Conservation (phyloP, 768 basidiomycete genomes). For the Hypholoma sublateritium region DNA sequence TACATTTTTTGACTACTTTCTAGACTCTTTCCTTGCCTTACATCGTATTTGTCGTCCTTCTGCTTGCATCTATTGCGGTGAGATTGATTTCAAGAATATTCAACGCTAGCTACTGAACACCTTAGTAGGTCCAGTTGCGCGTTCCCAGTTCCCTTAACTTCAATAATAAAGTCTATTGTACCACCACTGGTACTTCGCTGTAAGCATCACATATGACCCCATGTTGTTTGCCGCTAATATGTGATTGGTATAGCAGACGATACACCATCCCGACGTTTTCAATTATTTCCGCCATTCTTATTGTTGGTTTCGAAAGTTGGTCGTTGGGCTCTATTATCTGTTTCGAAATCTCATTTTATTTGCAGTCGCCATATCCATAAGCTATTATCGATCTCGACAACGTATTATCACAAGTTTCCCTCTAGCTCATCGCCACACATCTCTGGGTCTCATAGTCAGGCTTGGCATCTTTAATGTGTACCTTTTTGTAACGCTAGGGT, state of each 20-base stretch:
- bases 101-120: neutral
- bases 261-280: constrained; percentile 46
- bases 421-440: constrained; percentile 34
- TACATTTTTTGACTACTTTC: neutral
- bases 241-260: constrained; percentile 23
- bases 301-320: constrained; percentile 47
- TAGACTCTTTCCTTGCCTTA: constrained; percentile 31
- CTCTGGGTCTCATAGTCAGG: constrained; percentile 37
- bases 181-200: constrained; percentile 31
- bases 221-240: neutral
- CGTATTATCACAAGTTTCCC: constrained; percentile 40
- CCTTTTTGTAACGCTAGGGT: constrained; percentile 44
- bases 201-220: constrained; percentile 22
- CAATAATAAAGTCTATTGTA: constrained; percentile 53
- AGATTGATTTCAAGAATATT: constrained; percentile 11
- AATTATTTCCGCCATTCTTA: constrained; percentile 34
- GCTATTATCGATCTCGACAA: constrained; percentile 41
- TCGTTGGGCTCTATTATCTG: neutral
- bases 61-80: constrained; percentile 37
- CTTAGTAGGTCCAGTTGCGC: constrained; percentile 15
- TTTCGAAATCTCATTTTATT: neutral
- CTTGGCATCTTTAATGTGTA: constrained; percentile 45
- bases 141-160: constrained; percentile 24
- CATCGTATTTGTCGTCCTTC: constrained; percentile 41
- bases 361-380: constrained; percentile 42